Evolutionary conservation across 306 rosid species (phyloP).

Genomic region (Cicer yamashitae): DNA sequence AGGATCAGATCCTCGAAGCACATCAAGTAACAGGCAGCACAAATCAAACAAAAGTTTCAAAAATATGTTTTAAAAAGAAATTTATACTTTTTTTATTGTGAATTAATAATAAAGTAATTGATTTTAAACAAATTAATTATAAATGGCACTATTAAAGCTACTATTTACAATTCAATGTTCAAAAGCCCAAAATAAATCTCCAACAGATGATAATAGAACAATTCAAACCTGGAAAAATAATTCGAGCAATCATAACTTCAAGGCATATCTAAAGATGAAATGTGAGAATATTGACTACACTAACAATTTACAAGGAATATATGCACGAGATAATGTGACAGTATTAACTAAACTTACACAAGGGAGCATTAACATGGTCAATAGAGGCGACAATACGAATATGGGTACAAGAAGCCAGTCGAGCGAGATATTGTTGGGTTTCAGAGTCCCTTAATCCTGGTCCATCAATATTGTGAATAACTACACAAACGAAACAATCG

Average conservation of each 20-base stretch:
- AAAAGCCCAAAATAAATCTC: conserved; percentile 23
- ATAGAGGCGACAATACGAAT: conserved; percentile 77
- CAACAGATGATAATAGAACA: conserved; percentile 1
- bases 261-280: conserved; percentile 22
- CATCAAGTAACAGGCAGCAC: conserved; percentile 7
- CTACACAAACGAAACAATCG: conserved; percentile 62
- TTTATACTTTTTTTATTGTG: no score
- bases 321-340: conserved; percentile 1
- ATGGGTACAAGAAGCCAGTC: conserved; percentile 75
- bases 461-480: conserved; percentile 91
- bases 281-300: conserved; percentile 30
- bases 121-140: background rate
- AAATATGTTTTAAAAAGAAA: no score
- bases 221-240: conserved; percentile 25
- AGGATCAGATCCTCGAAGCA: conserved; percentile 24
- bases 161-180: background rate
- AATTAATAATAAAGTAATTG: background rate
- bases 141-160: conserved; percentile 16
- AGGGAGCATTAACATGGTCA: conserved; percentile 87
- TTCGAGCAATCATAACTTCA: conserved; percentile 16
- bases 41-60: conserved; percentile 27
- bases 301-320: conserved; percentile 47
- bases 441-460: conserved; percentile 88
- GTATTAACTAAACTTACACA: conserved; percentile 60
- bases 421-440: conserved; percentile 78